Conservation (phyloP, 2,329 filamentous ascomycete genomes). For the Talaromyces sp. region DNA sequence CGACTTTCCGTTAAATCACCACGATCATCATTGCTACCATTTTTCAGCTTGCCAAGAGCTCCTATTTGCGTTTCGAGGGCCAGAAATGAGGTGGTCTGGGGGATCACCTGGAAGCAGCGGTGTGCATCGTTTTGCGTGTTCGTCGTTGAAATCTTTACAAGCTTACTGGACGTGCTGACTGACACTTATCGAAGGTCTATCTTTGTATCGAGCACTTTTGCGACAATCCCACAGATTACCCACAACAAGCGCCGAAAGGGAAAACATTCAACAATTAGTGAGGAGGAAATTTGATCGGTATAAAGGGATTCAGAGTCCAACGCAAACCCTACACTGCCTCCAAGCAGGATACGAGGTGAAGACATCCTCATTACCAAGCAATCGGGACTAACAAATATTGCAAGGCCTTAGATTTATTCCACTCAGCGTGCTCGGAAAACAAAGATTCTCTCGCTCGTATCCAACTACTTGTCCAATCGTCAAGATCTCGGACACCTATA, state of each 20-base stretch:
- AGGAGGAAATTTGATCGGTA: slow-evolving; percentile 34
- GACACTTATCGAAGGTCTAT: slow-evolving; percentile 27
- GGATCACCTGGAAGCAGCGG: slow-evolving; percentile 13
- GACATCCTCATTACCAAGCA: neutral
- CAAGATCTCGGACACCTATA: slow-evolving; percentile 15
- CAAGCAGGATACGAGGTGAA: slow-evolving; percentile 39
- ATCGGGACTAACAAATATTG: neutral
- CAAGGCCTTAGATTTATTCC: slow-evolving; percentile 34
- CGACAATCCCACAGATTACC: slow-evolving; percentile 33
- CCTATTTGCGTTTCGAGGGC: slow-evolving; percentile 31
- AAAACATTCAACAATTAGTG: slow-evolving; percentile 24
- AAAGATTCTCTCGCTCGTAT: slow-evolving; percentile 19
- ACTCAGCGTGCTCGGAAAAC: slow-evolving; percentile 26
- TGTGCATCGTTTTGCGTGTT: slow-evolving; percentile 42
- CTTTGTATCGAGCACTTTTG: slow-evolving; percentile 42
- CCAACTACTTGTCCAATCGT: slow-evolving; percentile 21
- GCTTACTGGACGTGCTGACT: neutral
- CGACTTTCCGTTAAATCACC: neutral
- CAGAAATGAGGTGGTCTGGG: slow-evolving; percentile 7
- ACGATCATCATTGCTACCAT: neutral
- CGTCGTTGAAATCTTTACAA: slow-evolving; percentile 10
- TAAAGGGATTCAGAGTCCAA: slow-evolving; percentile 32
- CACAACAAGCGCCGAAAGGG: slow-evolving; percentile 16
- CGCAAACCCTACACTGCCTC: slow-evolving; percentile 32
- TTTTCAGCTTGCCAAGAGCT: slow-evolving; percentile 20